phyloP scores from a whole-genome alignment of 2,329 filamentous ascomycete genomes.

The Phymatotrichopsis omnivora region DNA sequence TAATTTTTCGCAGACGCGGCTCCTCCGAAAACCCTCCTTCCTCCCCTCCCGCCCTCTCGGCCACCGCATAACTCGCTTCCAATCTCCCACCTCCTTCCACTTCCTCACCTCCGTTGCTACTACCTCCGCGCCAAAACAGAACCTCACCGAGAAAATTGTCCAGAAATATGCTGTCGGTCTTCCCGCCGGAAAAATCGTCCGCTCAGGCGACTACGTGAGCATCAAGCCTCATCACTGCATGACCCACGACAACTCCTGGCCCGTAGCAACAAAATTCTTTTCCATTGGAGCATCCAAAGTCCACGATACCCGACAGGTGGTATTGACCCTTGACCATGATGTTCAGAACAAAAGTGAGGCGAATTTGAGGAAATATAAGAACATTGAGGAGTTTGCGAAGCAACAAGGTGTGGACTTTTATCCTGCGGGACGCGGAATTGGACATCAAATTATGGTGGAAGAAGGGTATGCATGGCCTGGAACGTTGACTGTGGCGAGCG shows the following conservation, averaged over 20 bases:
- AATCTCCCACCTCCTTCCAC: constrained; percentile 11
- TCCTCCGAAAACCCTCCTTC: no score
- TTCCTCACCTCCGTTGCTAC: constrained; percentile 16
- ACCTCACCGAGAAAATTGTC: constrained; percentile 85
- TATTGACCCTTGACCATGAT: constrained; percentile 80
- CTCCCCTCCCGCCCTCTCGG: constrained; percentile 1
- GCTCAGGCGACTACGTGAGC: constrained; percentile 72
- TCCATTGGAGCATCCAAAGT: constrained; percentile 68
- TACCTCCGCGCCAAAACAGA: constrained; percentile 45
- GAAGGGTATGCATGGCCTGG: constrained; percentile 78
- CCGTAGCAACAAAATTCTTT: constrained; percentile 70
- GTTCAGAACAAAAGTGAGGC: constrained; percentile 70
- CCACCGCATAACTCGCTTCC: no score
- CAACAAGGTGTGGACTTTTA: constrained; percentile 70
- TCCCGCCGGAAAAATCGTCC: constrained; percentile 61
- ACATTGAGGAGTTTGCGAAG: constrained; percentile 73
- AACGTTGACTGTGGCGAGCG: constrained; percentile 68
- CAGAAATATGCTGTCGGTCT: constrained; percentile 72
- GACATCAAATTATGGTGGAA: constrained; percentile 87
- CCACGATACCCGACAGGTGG: constrained; percentile 60
- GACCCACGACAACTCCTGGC: constrained; percentile 79
- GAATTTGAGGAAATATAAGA: constrained; percentile 72
- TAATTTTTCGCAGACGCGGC: no score
- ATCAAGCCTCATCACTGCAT: constrained; percentile 64
- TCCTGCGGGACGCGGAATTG: constrained; percentile 68